Conservation (phyloP, 257 asterid genomes). For the Scutellaria barbata region DNA sequence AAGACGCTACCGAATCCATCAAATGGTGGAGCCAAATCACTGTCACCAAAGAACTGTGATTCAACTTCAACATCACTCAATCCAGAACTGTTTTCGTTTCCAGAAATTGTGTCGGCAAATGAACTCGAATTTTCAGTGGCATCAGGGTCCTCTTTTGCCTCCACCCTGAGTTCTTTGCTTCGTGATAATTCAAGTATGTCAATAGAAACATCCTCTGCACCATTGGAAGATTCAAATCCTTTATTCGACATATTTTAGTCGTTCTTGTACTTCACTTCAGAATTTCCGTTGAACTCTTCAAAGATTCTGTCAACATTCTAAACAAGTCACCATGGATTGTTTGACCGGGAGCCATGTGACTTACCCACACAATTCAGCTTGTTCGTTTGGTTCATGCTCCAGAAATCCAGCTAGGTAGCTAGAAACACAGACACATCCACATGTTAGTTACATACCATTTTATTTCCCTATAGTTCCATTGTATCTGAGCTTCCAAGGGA, state of each 20-base stretch:
- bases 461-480: background rate
- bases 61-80: conserved; percentile 87
- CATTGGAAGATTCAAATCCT: conserved; percentile 44
- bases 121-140: conserved; percentile 93
- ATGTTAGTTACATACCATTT: conserved; percentile 14
- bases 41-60: conserved; percentile 62
- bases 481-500: conserved; percentile 9
- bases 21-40: conserved; percentile 57
- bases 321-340: background rate
- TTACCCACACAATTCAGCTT: conserved; percentile 16
- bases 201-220: conserved; percentile 45
- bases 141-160: conserved; percentile 74
- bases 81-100: conserved; percentile 61
- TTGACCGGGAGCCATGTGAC: conserved; percentile 26
- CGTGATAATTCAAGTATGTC: conserved; percentile 60
- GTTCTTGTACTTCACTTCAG: conserved; percentile 34
- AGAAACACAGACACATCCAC: background rate
- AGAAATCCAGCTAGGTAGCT: conserved; percentile 18
- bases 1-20: conserved; percentile 68
- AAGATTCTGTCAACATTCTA: background rate
- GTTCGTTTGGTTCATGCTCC: conserved; percentile 33
- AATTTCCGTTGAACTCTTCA: conserved; percentile 32
- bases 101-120: conserved; percentile 69
- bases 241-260: conserved; percentile 40
- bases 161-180: conserved; percentile 48